Evolutionary conservation across 768 basidiomycete genomes (phyloP), one percentile per base, ranked within the genome.

Genomic region (Lactarius tabidus): DNA sequence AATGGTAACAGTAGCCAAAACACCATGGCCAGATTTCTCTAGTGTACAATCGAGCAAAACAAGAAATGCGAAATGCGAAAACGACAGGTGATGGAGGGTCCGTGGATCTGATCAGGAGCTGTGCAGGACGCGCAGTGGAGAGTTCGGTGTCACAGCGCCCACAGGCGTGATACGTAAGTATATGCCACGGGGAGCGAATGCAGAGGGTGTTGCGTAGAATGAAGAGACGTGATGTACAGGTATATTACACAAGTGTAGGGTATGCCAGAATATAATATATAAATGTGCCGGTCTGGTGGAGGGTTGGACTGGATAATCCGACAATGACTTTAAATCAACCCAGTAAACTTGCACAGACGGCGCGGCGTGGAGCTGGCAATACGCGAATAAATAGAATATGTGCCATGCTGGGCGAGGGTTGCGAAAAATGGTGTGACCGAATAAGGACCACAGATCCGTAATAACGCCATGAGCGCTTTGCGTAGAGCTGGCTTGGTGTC

Each of bases 221-320:
- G 57, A 53, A 29, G 33, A n/a, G 33, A 36, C 6, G 41, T 39
- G 67, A 26, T 43, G 56, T 56, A 23, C 38, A 67, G 67, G 67
- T 62, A 64, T 65, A 69, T 69, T 69, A 69, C 67, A 64, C 39
- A 41, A 58, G 20, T 63, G 60, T 69, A 69, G 57, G 69, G 63
- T 69, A 69, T 69, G 67, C 53, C 58, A 58, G 58, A 57, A 38
- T 57, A 41, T 38, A 48, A 67, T 65, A 67, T 39, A 65, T 60
- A 60, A 52, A 39, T 60, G 31, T 39, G 53, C 54, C 26, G 26
- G 58, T 38, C 57, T 41, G 41, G 29, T 45, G 28, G 33, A 51
- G 29, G 64, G 35, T 36, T 48, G 48, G 48, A 51, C 48, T 60
- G 60, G 41, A 58, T 57, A 65, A 66, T 48, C 36, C 51, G 45